phyloP scores from a whole-genome alignment of 208 protist species.

The Trypanosoma scelopori region DNA sequence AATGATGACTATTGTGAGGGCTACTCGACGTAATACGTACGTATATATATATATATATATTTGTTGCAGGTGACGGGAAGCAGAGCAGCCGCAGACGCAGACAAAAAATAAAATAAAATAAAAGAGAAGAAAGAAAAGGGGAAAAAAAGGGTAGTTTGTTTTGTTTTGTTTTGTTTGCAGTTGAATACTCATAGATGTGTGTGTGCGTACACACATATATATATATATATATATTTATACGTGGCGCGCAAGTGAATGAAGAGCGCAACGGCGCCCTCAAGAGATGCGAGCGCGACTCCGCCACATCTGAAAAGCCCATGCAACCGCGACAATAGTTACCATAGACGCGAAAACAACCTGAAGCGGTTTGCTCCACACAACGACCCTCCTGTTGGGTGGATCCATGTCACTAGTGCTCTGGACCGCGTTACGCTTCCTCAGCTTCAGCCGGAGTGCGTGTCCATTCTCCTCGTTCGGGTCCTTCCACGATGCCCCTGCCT shows the following conservation, averaged over 20 bases:
- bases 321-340: slow-evolving; percentile 8
- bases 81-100: no score
- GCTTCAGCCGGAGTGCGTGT: slow-evolving; percentile 36
- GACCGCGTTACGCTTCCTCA: slow-evolving; percentile 16
- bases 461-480: slow-evolving; percentile 48
- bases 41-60: slow-evolving; percentile 22
- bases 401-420: not conserved
- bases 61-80: no score
- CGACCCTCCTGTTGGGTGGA: not conserved
- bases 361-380: not conserved
- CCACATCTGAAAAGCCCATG: not conserved
- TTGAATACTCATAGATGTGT: no score
- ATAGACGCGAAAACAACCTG: not conserved
- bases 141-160: no score
- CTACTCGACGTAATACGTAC: not conserved
- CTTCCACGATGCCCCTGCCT: slow-evolving; percentile 80
- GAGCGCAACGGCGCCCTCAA: not conserved
- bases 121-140: slow-evolving; percentile 9
- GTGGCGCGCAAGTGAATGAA: not conserved
- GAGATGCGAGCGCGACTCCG: not conserved
- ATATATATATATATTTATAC: no score
- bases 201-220: no score
- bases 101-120: not conserved
- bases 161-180: no score
- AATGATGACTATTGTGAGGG: slow-evolving; percentile 8